Percentiles rank a stretch among this genome's conserved stretches.
phyloP scores from a whole-genome alignment of 83 land plant genomes.

The Diphasiastrum complanatum region DNA sequence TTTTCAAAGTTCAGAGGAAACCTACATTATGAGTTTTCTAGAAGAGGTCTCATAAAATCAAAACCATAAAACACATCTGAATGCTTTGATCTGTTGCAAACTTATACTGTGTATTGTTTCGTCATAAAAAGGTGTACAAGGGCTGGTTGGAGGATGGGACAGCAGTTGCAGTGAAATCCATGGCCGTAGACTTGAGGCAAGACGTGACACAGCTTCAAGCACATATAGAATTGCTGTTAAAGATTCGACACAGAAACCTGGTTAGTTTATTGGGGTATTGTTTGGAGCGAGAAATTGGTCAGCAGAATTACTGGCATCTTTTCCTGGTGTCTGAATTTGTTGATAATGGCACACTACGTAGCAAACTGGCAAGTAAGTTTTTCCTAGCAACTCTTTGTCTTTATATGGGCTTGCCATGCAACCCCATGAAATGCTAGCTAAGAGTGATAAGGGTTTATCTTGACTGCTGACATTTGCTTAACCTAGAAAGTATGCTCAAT shows the following conservation, averaged over 20 bases:
- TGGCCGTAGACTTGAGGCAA: constrained; percentile 52
- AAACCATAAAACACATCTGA: too few relatives aligned
- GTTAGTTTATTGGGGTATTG: constrained; percentile 58
- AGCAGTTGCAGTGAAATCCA: constrained; percentile 51
- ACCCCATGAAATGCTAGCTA: neutral
- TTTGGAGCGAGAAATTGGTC: constrained; percentile 3
- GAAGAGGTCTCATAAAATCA: too few relatives aligned
- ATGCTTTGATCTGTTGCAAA: too few relatives aligned
- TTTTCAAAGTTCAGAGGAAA: too few relatives aligned
- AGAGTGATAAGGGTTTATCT: too few relatives aligned
- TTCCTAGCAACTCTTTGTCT: neutral
- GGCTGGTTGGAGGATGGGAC: constrained; percentile 67
- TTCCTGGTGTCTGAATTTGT: constrained; percentile 59
- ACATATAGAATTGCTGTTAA: constrained; percentile 52
- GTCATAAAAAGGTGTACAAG: constrained; percentile 67
- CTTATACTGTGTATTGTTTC: too few relatives aligned
- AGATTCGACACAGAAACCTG: constrained; percentile 57
- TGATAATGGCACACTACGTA: constrained; percentile 47
- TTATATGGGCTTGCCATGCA: neutral
- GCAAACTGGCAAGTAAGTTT: constrained; percentile 35
- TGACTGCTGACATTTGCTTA: neutral
- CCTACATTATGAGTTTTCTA: too few relatives aligned
- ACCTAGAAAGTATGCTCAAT: neutral
- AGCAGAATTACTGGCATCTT: constrained; percentile 20
- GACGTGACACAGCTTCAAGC: constrained; percentile 56